These are phyloP conservation scores for Fusarium luffae DNA, from an alignment of 2,329 filamentous ascomycete genomes.

Conservation along the genomic window DNA sequence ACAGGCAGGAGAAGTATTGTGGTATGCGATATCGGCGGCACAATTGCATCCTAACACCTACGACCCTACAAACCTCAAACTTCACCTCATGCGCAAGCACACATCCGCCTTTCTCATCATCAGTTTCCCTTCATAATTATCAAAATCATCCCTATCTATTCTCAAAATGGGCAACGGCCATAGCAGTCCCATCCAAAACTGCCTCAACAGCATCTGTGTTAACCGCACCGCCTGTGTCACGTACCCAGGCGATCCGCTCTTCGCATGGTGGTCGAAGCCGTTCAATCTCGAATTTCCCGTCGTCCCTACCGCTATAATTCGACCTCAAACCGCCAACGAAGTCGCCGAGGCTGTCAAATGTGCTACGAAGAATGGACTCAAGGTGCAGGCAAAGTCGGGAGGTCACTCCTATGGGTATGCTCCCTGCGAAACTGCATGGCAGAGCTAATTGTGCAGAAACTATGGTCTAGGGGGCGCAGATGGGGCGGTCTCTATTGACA, in stretches of 20 bases:
- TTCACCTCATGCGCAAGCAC: too few relatives aligned
- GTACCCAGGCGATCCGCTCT: constrained; percentile 57
- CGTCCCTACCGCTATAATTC: constrained; percentile 65
- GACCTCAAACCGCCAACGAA: constrained; percentile 63
- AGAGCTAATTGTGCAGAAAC: constrained; percentile 45
- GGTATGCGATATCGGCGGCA: not conserved
- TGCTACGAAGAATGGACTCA: constrained; percentile 59
- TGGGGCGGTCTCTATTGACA: constrained; percentile 65
- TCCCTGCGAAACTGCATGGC: fast-evolving
- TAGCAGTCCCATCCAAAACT: constrained; percentile 56
- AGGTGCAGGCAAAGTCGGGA: constrained; percentile 71
- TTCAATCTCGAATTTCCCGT: constrained; percentile 65
- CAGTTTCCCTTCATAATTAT: not conserved
- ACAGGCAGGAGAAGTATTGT: not conserved
- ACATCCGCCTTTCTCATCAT: not conserved
- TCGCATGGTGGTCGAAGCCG: constrained; percentile 61
- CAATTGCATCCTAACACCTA: not conserved
- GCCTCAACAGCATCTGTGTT: constrained; percentile 60
- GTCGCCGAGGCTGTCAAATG: constrained; percentile 69
- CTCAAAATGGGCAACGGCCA: constrained; percentile 56
- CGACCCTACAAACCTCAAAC: not conserved
- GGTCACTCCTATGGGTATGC: constrained; percentile 72
- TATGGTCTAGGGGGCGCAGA: constrained; percentile 61
- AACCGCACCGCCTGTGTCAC: constrained; percentile 59
- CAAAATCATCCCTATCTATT: fast-evolving